Percentiles rank a stretch among this genome's conserved stretches.
These are phyloP conservation scores for Purpureocillium lavendulum DNA, from an alignment of 2,329 filamentous ascomycete genomes.

Conservation along the genomic window DNA sequence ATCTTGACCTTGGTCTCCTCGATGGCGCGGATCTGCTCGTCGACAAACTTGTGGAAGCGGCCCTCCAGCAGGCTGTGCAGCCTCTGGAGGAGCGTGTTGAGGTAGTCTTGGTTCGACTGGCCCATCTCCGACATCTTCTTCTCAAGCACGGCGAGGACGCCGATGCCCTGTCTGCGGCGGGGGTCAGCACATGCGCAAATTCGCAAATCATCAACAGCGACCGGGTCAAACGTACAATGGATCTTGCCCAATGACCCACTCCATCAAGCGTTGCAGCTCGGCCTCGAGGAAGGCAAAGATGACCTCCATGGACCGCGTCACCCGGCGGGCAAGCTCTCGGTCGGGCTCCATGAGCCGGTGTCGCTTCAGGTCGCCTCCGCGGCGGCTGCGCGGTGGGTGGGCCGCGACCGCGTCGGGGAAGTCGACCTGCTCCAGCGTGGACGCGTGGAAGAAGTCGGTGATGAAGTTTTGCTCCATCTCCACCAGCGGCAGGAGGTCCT, in stretches of 20 bases:
- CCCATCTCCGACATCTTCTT: constrained; percentile 70
- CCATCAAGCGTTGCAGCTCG: constrained; percentile 71
- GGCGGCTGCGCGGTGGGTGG: constrained; percentile 57
- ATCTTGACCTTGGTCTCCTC: constrained; percentile 99
- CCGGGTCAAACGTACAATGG: constrained; percentile 57
- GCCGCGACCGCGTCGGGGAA: constrained; percentile 73
- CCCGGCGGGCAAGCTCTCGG: constrained; percentile 71
- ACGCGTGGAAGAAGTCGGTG: constrained; percentile 92
- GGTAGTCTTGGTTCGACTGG: constrained; percentile 88
- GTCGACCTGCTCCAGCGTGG: constrained; percentile 72
- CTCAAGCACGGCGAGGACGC: constrained; percentile 74
- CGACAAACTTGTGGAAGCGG: constrained; percentile 80
- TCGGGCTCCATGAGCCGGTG: constrained; percentile 82
- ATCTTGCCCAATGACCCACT: constrained; percentile 76
- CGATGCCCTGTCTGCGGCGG: constrained; percentile 67
- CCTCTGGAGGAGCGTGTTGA: constrained; percentile 71
- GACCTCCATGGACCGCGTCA: constrained; percentile 82
- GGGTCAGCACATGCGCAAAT: constrained; percentile 10
- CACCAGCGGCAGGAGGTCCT: constrained; percentile 75
- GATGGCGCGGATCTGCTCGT: constrained; percentile 90
- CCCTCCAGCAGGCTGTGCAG: constrained; percentile 66
- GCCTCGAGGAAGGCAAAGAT: constrained; percentile 75
- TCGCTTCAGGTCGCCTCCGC: constrained; percentile 62
- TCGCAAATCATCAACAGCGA: neutral
- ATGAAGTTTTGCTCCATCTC: constrained; percentile 95